Conservation (phyloP, 768 basidiomycete genomes). For the Boletus rufocinnamomeus region DNA sequence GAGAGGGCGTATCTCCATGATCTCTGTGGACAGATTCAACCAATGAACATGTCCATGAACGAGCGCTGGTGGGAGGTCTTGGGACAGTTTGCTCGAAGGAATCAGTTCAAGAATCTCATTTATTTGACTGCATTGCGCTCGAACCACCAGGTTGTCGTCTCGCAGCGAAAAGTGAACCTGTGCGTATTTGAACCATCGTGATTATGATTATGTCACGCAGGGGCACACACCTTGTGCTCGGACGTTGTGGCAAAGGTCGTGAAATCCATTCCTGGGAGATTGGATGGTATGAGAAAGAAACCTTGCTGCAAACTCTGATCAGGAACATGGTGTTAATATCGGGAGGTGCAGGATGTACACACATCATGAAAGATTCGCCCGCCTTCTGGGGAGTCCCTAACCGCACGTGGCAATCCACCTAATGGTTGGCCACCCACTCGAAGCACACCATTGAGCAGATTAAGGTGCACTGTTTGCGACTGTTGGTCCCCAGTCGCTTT, state of each 20-base stretch:
- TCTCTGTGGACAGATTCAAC: conserved; percentile 17
- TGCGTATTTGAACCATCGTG: background rate
- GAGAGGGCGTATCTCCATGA: conserved; percentile 28
- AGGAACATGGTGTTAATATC: background rate
- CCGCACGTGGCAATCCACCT: conserved; percentile 5
- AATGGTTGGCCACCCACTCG: conserved; percentile 21
- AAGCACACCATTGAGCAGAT: conserved; percentile 21
- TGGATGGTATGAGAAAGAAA: background rate
- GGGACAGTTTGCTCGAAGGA: conserved; percentile 9
- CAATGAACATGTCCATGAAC: conserved; percentile 25
- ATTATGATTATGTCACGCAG: no score
- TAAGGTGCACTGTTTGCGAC: background rate
- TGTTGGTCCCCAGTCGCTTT: background rate
- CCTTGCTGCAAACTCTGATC: background rate
- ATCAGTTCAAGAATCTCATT: conserved; percentile 22
- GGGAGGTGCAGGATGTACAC: background rate
- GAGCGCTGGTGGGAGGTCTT: conserved; percentile 22
- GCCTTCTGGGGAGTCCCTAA: background rate
- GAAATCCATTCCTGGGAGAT: background rate
- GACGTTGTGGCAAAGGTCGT: background rate
- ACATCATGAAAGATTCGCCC: conserved; percentile 4
- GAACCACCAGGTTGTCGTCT: conserved; percentile 9
- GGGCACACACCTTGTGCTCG: conserved; percentile 5
- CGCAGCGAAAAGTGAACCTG: conserved; percentile 23
- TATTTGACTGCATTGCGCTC: background rate